These are phyloP conservation scores for Corymbia calophylla DNA, from an alignment of 441 rosid genomes.

Conservation along the genomic window DNA sequence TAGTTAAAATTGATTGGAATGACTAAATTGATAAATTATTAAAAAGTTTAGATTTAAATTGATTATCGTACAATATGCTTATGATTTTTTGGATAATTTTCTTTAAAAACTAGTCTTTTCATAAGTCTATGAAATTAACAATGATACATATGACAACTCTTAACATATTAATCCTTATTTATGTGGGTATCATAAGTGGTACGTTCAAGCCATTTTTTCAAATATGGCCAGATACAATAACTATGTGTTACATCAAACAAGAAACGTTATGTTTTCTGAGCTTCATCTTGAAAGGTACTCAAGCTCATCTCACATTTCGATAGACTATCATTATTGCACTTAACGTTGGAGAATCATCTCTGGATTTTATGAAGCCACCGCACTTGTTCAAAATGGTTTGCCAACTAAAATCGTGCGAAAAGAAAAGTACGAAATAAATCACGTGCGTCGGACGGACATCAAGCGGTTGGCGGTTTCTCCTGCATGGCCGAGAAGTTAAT, in stretches of 20 bases:
- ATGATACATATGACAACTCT: neutral
- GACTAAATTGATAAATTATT: neutral
- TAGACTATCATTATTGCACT: neutral
- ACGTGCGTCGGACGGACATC: neutral
- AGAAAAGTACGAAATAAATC: neutral
- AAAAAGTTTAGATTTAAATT: neutral
- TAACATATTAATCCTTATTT: neutral
- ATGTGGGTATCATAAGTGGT: neutral
- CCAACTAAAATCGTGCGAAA: neutral
- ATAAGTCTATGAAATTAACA: neutral
- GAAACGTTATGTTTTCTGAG: neutral
- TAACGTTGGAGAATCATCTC: neutral
- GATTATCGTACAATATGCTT: fast-evolving
- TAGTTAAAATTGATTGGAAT: fast-evolving
- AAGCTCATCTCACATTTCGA: neutral
- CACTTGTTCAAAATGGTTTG: neutral
- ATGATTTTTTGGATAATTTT: neutral
- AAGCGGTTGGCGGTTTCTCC: neutral
- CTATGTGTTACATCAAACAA: neutral
- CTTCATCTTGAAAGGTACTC: neutral
- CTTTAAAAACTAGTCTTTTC: neutral
- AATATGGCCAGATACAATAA: neutral
- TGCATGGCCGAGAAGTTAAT: neutral
- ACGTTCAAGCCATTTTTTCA: neutral
- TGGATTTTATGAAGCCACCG: neutral